Base-by-base conservation (phyloP, 495 filamentous ascomycete species). In the Daldinia concentrica region DNA sequence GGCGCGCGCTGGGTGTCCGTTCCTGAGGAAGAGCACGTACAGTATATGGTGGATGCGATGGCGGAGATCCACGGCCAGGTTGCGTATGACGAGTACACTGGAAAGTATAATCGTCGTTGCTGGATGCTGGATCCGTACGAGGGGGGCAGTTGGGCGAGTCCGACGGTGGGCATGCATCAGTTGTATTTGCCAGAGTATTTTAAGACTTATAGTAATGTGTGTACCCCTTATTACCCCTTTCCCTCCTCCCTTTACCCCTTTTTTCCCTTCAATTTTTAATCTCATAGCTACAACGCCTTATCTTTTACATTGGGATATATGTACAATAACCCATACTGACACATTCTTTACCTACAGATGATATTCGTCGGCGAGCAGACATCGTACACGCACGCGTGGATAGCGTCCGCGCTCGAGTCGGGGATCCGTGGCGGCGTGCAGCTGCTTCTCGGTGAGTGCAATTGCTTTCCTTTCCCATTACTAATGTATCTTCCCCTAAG, bases 311-410 rank as follows among this genome's bases (percentile, higher is more conserved):
- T 30, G 5, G 6, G 29, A 5, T 30, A 6, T 37, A 4, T 14
- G 34, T 30, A 34, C 51, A 0, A 24, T 27, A 26, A 52, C 50
- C 12, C 36, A 27, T 51, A 14, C 48, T 51, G 4, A 55, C 27
- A 32, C 12, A 32, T 5, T 17, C 17, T 27, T 17, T 29, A 6
- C 15, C 0, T 45, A 8, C 61, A 87, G 72, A 87, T 88, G 39
- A 86, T 92, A 39, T 91, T 91, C 58, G 81, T 91, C 4, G 90
- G 90, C 15, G 90, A 92, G 78, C 90, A 91, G 74, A 92, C 90
- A 0, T 87, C 85, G 52, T 91, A 90, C 77, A 91, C 90, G n/a
- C 90, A 91, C 73, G 89, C 89, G 4, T 92, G 90, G 90, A 91
- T 92, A 52, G 87, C 89, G 26, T 86, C 85, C 3, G 90, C 90